Evolutionary conservation across 163 green algal genomes (phyloP).

Genomic region (Trebouxia gelatinosa): DNA sequence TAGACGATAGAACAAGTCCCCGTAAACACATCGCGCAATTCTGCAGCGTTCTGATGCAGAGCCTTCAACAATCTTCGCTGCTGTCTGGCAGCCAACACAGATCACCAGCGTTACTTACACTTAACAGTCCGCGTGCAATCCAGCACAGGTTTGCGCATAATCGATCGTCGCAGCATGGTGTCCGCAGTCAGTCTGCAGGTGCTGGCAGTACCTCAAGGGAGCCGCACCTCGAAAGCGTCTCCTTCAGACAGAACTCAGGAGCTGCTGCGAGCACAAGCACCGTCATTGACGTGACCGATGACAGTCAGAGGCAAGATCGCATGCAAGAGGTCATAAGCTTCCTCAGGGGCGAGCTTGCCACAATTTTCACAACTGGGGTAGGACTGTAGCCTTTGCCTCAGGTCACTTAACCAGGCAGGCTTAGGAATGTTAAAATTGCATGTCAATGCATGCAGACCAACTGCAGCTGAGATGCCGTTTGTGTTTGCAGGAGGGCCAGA

Average conservation of each 20-base stretch:
- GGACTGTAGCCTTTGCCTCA: neutral
- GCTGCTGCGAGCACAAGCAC: neutral
- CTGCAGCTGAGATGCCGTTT: neutral
- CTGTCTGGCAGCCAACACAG: no score
- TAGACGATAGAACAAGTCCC: no score
- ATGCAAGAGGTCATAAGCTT: conserved; percentile 29
- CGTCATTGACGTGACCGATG: neutral
- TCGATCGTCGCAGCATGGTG: no score
- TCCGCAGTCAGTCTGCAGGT: no score
- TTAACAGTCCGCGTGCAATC: no score
- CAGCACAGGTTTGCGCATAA: no score
- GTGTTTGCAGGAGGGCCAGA: conserved; percentile 1
- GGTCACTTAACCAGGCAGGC: no score
- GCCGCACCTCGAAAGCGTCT: neutral
- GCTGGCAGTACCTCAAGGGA: neutral
- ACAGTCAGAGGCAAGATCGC: neutral
- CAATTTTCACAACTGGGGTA: conserved; percentile 35
- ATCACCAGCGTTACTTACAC: no score
- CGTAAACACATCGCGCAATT: no score
- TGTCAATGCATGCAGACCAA: conserved; percentile 8
- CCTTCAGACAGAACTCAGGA: neutral
- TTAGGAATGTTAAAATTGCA: neutral
- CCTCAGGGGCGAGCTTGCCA: conserved; percentile 19
- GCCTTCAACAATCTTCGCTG: no score
- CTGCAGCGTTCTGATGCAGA: no score